Evolutionary conservation across 73 alveolate genomes (phyloP).

Genomic region (Paraurostyla sp.): DNA sequence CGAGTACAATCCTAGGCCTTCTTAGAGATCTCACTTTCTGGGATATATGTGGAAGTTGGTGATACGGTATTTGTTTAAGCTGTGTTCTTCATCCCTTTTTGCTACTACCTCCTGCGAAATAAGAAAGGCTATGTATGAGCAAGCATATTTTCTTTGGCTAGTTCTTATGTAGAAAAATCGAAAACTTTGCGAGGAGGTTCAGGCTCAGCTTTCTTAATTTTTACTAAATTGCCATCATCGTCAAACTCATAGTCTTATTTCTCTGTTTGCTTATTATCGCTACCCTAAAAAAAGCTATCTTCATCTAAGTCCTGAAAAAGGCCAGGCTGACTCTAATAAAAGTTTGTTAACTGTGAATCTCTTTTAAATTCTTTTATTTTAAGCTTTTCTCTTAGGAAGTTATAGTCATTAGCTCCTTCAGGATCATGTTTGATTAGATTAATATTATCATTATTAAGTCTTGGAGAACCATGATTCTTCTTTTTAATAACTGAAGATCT

Average conservation of each 20-base stretch:
- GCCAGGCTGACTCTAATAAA: not conserved
- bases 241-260: conserved; percentile 3
- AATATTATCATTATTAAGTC: conserved; percentile 17
- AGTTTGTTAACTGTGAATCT: not conserved
- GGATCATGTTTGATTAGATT: conserved; percentile 30
- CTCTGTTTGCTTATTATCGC: not conserved
- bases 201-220: not conserved
- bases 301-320: not conserved
- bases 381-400: conserved; percentile 6
- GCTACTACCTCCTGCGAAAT: not conserved
- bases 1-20: conserved; percentile 22
- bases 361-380: conserved; percentile 35
- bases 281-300: not conserved
- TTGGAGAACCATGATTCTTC: conserved; percentile 28
- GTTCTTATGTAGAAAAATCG: conserved; percentile 22
- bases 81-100: not conserved
- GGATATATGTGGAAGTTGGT: not conserved
- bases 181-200: not conserved
- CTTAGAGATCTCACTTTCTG: conserved; percentile 1
- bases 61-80: not conserved
- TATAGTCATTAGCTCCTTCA: not conserved
- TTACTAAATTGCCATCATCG: conserved; percentile 26
- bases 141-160: not conserved
- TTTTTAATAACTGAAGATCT: conserved; percentile 14
- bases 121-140: conserved; percentile 6